These are phyloP conservation scores for Diaporthe caulivora DNA, from an alignment of 2,329 filamentous ascomycete species.

Conservation along the genomic window DNA sequence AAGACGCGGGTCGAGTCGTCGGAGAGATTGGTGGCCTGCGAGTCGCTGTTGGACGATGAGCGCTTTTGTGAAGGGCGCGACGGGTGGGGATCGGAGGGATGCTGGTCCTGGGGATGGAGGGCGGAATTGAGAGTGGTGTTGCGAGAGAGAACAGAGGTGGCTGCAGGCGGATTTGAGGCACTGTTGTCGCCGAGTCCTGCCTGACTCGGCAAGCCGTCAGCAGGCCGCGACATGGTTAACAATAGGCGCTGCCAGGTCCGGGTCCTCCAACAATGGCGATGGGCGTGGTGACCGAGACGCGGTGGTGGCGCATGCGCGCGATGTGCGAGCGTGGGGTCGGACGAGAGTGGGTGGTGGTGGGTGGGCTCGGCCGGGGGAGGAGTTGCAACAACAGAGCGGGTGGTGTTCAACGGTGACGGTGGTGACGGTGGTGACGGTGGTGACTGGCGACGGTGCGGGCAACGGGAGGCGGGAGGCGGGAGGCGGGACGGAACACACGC, in stretches of 20 bases:
- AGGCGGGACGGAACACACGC: conserved; percentile 13
- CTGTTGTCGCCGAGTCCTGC: conserved; percentile 19
- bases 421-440: conserved; percentile 9
- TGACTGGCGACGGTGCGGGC: conserved; percentile 4
- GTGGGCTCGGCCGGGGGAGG: conserved; percentile 16
- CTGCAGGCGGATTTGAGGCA: conserved; percentile 1
- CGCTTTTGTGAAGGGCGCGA: conserved; percentile 33
- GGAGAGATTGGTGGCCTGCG: conserved; percentile 57
- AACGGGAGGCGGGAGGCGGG: conserved; percentile 1
- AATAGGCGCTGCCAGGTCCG: conserved; percentile 19
- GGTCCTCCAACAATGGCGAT: conserved; percentile 18
- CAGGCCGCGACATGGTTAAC: conserved; percentile 39
- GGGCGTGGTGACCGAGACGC: conserved; percentile 20
- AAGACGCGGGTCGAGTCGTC: conserved; percentile 57
- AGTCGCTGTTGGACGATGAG: conserved; percentile 53
- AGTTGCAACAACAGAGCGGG: neutral
- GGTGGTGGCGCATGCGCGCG: conserved; percentile 21
- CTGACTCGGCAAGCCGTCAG: conserved; percentile 37
- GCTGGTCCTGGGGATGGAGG: neutral
- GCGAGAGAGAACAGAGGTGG: conserved; percentile 4
- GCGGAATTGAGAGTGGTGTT: neutral
- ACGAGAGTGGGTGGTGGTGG: conserved; percentile 9
- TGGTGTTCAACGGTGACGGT: too few species aligned
- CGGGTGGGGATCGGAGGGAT: neutral
- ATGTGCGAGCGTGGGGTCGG: neutral